These are phyloP conservation scores for Aspergillus proliferans DNA, from an alignment of 2,329 filamentous ascomycete species.

Conservation along the genomic window DNA sequence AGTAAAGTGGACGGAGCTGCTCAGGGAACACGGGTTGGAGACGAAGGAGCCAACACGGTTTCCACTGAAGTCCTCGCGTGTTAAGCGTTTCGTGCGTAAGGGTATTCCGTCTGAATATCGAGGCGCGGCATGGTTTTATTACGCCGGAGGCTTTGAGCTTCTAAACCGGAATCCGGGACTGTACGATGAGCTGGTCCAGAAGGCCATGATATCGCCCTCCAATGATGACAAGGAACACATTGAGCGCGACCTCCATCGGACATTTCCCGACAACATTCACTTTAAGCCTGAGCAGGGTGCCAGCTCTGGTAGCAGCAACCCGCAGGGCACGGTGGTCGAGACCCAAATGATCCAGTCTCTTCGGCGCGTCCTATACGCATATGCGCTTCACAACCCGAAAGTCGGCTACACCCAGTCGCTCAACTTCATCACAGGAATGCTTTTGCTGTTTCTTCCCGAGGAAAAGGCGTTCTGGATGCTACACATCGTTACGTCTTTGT, in stretches of 20 bases:
- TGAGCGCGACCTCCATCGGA: constrained; percentile 86
- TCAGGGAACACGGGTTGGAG: constrained; percentile 69
- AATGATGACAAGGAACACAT: constrained; percentile 81
- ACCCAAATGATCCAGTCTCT: constrained; percentile 74
- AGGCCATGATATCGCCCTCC: constrained; percentile 58
- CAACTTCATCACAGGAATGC: constrained; percentile 85
- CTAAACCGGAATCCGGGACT: constrained; percentile 68
- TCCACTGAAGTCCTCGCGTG: constrained; percentile 70
- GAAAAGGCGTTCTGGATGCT: constrained; percentile 91
- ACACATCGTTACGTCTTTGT: constrained; percentile 82
- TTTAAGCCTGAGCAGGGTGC: constrained; percentile 62
- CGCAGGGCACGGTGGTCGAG: constrained; percentile 47
- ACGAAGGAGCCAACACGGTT: constrained; percentile 69
- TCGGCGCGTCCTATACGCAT: constrained; percentile 79
- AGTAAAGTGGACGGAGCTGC: constrained; percentile 74
- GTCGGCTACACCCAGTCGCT: constrained; percentile 95
- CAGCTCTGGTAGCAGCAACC: constrained; percentile 30
- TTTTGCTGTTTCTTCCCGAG: constrained; percentile 84
- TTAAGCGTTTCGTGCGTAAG: constrained; percentile 86
- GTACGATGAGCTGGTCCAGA: constrained; percentile 64
- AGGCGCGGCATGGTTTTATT: constrained; percentile 96
- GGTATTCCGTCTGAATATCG: constrained; percentile 91
- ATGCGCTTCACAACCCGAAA: constrained; percentile 80
- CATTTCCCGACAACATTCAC: constrained; percentile 86
- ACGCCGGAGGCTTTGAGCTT: constrained; percentile 78